Conservation (phyloP, 1,284 basidiomycete species). For the Ustilago shanxiensis region DNA sequence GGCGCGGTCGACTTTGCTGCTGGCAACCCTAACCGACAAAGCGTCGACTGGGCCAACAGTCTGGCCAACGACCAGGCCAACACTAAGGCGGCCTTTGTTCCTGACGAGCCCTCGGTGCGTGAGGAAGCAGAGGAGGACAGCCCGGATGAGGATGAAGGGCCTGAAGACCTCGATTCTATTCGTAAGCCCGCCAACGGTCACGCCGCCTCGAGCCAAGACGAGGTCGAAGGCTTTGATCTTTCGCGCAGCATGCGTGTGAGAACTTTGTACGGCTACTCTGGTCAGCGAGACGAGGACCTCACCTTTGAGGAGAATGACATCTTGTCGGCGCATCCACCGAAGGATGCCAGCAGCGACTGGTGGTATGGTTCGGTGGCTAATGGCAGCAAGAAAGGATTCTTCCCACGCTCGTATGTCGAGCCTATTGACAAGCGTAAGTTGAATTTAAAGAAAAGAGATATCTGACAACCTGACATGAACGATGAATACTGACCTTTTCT, state of each 20-base stretch:
- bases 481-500: constrained; percentile 6
- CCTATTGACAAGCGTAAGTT: constrained; percentile 52
- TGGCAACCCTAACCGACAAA: constrained; percentile 77
- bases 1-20: constrained; percentile 63
- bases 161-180: constrained; percentile 37
- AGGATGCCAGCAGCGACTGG: constrained; percentile 74
- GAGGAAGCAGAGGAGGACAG: constrained; percentile 76
- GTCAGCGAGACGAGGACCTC: constrained; percentile 86
- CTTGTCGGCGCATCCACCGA: constrained; percentile 71
- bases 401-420: constrained; percentile 83
- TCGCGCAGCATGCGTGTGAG: constrained; percentile 76
- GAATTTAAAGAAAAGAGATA: background rate
- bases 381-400: constrained; percentile 82
- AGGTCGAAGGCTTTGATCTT: constrained; percentile 82
- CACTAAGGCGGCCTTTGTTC: constrained; percentile 67
- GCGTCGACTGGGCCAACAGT: constrained; percentile 90
- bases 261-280: constrained; percentile 77
- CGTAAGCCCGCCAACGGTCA: constrained; percentile 25
- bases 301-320: constrained; percentile 86
- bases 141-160: constrained; percentile 58
- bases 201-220: constrained; percentile 31
- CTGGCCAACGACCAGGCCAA: constrained; percentile 80
- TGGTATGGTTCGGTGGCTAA: constrained; percentile 86
- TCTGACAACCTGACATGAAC: background rate
- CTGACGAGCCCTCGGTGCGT: constrained; percentile 75